Evolutionary conservation across 148 eudicot species (phyloP).

Genomic region (Dianthus caryophyllus): DNA sequence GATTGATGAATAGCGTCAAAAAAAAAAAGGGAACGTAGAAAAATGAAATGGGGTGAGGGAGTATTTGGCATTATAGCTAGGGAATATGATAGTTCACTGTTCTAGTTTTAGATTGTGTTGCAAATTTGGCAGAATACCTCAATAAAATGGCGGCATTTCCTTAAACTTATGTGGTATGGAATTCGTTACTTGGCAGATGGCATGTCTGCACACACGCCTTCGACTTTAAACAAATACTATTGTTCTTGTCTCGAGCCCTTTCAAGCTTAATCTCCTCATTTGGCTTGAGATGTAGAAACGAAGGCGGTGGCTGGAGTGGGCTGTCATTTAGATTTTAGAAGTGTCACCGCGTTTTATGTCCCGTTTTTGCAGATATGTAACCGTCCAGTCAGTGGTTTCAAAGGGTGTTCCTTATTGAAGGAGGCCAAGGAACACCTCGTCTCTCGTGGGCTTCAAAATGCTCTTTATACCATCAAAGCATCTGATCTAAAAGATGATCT

Average conservation of each 20-base stretch:
- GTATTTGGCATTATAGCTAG: too few species aligned
- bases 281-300: neutral
- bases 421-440: conserved; percentile 62
- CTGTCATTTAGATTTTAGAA: neutral
- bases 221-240: too few species aligned
- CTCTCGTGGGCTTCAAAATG: conserved; percentile 71
- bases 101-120: too few species aligned
- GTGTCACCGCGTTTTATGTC: neutral
- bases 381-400: conserved; percentile 80
- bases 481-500: conserved; percentile 63
- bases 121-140: too few species aligned
- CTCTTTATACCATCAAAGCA: conserved; percentile 79
- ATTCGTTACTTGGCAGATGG: too few species aligned
- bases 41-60: too few species aligned
- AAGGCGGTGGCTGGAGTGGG: neutral
- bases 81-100: too few species aligned
- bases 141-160: too few species aligned
- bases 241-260: neutral
- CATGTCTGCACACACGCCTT: too few species aligned
- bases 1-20: too few species aligned
- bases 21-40: too few species aligned
- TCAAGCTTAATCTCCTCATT: neutral
- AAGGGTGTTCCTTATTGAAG: conserved; percentile 62
- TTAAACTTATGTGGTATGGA: too few species aligned
- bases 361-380: conserved; percentile 47